Base-by-base conservation (phyloP, 2,329 filamentous ascomycete species). In the Epichloe typhina region DNA sequence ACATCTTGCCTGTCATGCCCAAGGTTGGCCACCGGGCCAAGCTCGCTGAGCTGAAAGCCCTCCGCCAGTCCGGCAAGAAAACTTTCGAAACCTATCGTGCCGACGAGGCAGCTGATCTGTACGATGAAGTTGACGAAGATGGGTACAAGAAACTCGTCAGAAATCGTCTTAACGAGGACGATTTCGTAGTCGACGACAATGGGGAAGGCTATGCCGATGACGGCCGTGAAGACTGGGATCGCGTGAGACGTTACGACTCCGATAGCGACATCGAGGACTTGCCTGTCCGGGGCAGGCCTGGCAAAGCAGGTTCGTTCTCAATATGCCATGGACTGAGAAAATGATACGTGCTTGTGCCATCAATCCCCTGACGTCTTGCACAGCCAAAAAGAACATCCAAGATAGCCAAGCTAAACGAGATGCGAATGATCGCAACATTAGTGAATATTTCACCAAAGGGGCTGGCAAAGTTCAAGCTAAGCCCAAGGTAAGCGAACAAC, bases 101-200 rank as follows among this genome's bases (percentile, higher is more conserved):
- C 54, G 80, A 88, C 60, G 84, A 97, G 55, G 85, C 87, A 60
- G 80, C 84, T 57, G 82, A 87, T 58, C 74, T 98, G 43, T 98
- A 97, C 71, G 93, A 97, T 56, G 90, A 95, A 61, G 89, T 98
- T 46, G 90, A 97, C 63, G 93, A 98, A 61, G 91, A 93, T 62
- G 86, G 87, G 48, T 98, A 98, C 75, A 96, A 96, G 73, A 94
- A 94, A 66, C 84, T 97, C 57, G 89, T 98, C 13, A 81, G 93
- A 41, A 82, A 84, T 51, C 84, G 93, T 45, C 75, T 98, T 48
- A 87, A 97, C 63, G 77, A 95, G 61, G 93, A 98, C 61, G 93
- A 98, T 70, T 98, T 98, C 62, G 91, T 98, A 49, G 90, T 98
- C 53, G 93, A 97, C 72, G 93, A 98, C 71, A 95, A 96, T 71